Evolutionary conservation across 495 filamentous ascomycete species (phyloP).

Genomic region (Letharia lupina): DNA sequence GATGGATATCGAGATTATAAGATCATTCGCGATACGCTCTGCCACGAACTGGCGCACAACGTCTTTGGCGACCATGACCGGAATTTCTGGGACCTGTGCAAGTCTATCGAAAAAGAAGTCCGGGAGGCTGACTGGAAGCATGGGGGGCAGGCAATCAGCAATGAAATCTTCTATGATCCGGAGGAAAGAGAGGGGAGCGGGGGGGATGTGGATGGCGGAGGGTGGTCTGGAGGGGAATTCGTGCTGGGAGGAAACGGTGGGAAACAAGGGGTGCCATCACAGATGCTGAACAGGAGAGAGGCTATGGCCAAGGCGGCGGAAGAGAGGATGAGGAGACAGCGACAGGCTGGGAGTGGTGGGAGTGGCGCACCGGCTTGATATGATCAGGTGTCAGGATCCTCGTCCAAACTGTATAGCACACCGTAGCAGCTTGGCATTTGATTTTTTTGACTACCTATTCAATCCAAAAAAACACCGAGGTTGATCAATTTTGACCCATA

Average conservation of each 20-base stretch:
- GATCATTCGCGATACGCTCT: constrained; percentile 81
- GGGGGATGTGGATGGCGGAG: constrained; percentile 62
- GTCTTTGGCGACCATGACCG: constrained; percentile 75
- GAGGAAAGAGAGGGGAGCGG: constrained; percentile 47
- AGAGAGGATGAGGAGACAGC: constrained; percentile 28
- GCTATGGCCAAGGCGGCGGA: constrained; percentile 54
- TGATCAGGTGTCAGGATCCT: background rate
- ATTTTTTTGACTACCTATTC: background rate
- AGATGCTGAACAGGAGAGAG: constrained; percentile 52
- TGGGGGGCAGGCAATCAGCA: constrained; percentile 55
- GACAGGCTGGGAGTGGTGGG: constrained; percentile 30
- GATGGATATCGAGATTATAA: constrained; percentile 91
- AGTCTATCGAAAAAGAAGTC: constrained; percentile 81
- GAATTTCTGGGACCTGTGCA: constrained; percentile 80
- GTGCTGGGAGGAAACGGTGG: constrained; percentile 56
- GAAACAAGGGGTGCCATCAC: constrained; percentile 25
- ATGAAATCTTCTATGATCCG: constrained; percentile 64
- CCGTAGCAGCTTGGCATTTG: background rate
- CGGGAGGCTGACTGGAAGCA: constrained; percentile 64
- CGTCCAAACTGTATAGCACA: background rate
- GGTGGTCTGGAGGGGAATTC: constrained; percentile 84
- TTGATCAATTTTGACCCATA: background rate
- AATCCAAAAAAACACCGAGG: background rate
- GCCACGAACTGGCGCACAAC: constrained; percentile 92
- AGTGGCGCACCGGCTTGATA: constrained; percentile 27